A percentile compares a stretch with the other conserved stretches of the same genome.
Evolutionary conservation across 805 yeast species (phyloP).

Genomic region (Pichia insulana): DNA sequence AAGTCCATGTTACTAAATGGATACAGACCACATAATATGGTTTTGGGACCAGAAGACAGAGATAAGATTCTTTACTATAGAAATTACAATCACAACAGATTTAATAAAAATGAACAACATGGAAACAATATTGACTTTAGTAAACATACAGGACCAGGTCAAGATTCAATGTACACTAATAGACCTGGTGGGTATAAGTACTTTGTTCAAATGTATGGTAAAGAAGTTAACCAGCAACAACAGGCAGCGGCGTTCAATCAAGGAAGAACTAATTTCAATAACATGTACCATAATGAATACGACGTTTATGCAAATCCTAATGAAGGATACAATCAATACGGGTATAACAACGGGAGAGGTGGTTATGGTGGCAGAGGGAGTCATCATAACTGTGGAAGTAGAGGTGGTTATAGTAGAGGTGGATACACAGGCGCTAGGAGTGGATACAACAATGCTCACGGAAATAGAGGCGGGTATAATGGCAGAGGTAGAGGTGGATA

Average conservation of each 20-base stretch:
- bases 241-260: conserved; percentile 14
- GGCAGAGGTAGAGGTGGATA: conserved; percentile 5
- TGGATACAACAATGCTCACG: background rate
- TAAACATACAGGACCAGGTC: conserved; percentile 43
- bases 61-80: conserved; percentile 47
- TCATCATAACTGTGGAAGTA: background rate
- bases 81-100: conserved; percentile 19
- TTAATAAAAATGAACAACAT: conserved; percentile 17
- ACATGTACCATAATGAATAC: conserved; percentile 17
- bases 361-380: conserved; percentile 6
- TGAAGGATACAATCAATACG: conserved; percentile 11
- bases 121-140: conserved; percentile 26
- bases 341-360: conserved; percentile 5
- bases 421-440: background rate
- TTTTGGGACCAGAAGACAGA: conserved; percentile 60
- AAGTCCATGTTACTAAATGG: conserved; percentile 85
- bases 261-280: conserved; percentile 10
- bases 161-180: conserved; percentile 33
- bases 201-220: conserved; percentile 29
- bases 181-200: conserved; percentile 45
- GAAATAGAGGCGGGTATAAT: conserved; percentile 1
- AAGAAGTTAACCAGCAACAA: conserved; percentile 21
- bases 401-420: conserved; percentile 3
- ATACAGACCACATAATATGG: conserved; percentile 50
- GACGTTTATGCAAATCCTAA: conserved; percentile 13